Evolutionary conservation across 257 asterid genomes (phyloP).

Genomic region (Ligustrum vulgare): DNA sequence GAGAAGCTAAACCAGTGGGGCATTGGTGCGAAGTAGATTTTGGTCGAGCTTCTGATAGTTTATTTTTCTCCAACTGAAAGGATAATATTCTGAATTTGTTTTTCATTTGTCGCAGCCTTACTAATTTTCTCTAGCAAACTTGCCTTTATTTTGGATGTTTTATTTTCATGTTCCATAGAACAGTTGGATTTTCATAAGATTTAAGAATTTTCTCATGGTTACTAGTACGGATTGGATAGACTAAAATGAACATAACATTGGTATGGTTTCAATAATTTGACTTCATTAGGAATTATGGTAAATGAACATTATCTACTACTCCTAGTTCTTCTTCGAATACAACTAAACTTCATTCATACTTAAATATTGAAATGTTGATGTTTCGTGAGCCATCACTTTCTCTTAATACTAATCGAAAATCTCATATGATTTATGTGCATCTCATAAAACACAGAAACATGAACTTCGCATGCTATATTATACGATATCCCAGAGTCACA

Average conservation of each 20-base stretch:
- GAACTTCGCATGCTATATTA: background rate
- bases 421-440: background rate
- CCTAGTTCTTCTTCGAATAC: background rate
- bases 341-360: background rate
- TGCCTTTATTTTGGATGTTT: no score
- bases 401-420: background rate
- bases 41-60: background rate
- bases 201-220: no score
- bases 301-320: no score
- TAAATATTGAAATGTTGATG: no score
- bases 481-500: background rate
- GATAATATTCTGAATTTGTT: background rate
- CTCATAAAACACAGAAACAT: background rate
- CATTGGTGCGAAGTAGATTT: background rate
- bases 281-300: no score
- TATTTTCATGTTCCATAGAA: no score
- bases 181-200: no score
- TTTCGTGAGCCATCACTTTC: background rate
- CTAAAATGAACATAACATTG: no score
- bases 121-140: no score
- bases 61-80: background rate
- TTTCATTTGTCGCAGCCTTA: background rate
- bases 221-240: no score
- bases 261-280: no score
- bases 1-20: conserved; percentile 38